Conservation (phyloP, 1,139 yeast genomes). For the Taphrina deformans region DNA sequence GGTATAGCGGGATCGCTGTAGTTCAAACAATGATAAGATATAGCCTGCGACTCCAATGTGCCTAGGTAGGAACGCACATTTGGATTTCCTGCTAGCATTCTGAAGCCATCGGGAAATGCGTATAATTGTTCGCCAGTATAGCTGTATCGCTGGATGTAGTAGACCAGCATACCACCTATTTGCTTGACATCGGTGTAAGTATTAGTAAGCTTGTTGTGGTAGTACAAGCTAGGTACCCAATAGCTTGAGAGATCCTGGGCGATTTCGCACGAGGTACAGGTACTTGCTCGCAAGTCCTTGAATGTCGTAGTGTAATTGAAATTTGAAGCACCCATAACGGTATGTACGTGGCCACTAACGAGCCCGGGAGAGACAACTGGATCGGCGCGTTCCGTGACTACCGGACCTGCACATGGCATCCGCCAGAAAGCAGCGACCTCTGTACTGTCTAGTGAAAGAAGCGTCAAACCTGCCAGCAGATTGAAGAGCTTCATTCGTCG, state of each 20-base stretch:
- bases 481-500: neutral
- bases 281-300: slow-evolving; percentile 18
- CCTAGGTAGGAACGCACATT: slow-evolving; percentile 2
- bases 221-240: slow-evolving; percentile 35
- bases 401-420: slow-evolving; percentile 25
- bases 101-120: slow-evolving; percentile 36
- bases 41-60: slow-evolving; percentile 27
- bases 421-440: slow-evolving; percentile 28
- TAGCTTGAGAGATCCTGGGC: slow-evolving; percentile 32
- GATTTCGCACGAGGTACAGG: slow-evolving; percentile 33
- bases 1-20: slow-evolving; percentile 24
- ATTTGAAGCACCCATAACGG: slow-evolving; percentile 28
- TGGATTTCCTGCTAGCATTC: slow-evolving; percentile 36
- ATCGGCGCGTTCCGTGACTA: slow-evolving; percentile 27
- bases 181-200: slow-evolving; percentile 24
- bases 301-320: slow-evolving; percentile 22
- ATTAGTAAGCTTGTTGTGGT: slow-evolving; percentile 10
- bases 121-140: slow-evolving; percentile 23
- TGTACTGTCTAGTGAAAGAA: neutral
- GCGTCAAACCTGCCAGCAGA: neutral
- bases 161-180: slow-evolving; percentile 34
- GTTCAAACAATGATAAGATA: slow-evolving; percentile 32
- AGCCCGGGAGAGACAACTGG: slow-evolving; percentile 32
- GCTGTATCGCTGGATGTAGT: slow-evolving; percentile 35
- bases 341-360: slow-evolving; percentile 30